phyloP scores from a whole-genome alignment of 2,329 filamentous ascomycete species.

The Fusarium verrucosum region DNA sequence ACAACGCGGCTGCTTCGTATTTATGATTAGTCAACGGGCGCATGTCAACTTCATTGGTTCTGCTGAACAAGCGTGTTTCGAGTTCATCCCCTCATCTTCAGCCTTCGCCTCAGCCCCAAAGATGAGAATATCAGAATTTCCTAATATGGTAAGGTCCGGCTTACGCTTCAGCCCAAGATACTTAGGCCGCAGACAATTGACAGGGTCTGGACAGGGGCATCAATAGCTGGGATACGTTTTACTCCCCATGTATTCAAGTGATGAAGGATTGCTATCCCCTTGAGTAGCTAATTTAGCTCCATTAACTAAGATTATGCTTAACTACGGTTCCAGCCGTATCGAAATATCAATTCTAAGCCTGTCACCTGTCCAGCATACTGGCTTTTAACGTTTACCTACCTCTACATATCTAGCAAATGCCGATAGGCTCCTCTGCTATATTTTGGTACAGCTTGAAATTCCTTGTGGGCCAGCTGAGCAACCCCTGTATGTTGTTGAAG shows the following conservation, averaged over 20 bases:
- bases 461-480: too few species aligned
- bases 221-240: too few species aligned
- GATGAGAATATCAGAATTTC: conserved; percentile 29
- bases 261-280: too few species aligned
- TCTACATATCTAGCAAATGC: too few species aligned
- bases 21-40: conserved; percentile 12
- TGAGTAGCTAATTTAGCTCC: not conserved
- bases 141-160: not conserved
- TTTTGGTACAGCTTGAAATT: too few species aligned
- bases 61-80: not conserved
- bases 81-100: not conserved
- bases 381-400: too few species aligned
- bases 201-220: too few species aligned
- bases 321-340: not conserved
- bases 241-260: too few species aligned
- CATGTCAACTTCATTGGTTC: not conserved
- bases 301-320: not conserved
- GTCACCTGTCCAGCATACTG: too few species aligned
- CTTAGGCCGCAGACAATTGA: too few species aligned
- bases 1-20: not conserved
- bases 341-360: not conserved
- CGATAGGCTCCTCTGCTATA: too few species aligned
- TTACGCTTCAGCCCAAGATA: not conserved
- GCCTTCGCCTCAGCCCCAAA: not conserved
- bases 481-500: too few species aligned